Evolutionary conservation across 495 filamentous ascomycete species (phyloP), one percentile per base, ranked within the genome.

Genomic region (Trichoderma erinaceum): DNA sequence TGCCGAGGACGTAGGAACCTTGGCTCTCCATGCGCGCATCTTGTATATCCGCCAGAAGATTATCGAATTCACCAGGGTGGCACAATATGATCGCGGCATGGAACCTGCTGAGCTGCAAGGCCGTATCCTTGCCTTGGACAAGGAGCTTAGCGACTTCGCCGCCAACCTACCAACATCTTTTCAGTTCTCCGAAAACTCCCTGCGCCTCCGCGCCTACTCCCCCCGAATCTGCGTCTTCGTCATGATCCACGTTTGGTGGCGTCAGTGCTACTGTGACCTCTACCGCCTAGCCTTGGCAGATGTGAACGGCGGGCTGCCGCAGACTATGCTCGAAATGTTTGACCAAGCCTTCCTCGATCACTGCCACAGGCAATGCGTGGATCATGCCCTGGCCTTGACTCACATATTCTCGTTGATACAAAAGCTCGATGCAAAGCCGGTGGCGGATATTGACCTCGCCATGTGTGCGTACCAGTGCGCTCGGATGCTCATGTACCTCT

Each of bases 241-340:
- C 69, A 83, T 81, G 80, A 82, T 82, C 16, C 82, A 84, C 64
- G 75, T 83, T 4, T 79, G 76, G 78, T 83, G 82, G 81, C 69
- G 79, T 35, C 82, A 83, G 64, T 84, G 82, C 64, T 75, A 83
- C 52, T 78, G 81, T 43, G 82, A 84, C 69, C 73, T 84, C 4
- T 83, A 79, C 69, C 78, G 82, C 13, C 71, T 83, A 16, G 79
- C 79, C 35, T 69, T 83, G n/a, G 70, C 72, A 0, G 79, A 80
- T 1, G 72, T 84, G 21, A 75, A 77, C 29, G 82, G 83, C 35
- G 77, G 79, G 1, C 74, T 83, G 5, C 73, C 79, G 11, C 75
- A 73, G 12, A 69, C 69, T 0, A 72, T 70, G 16, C 67, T 83
- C 44, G 77, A 72, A 66, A 76, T 74, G 44, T 70, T 82, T 2